Percentiles rank a stretch among this genome's conserved stretches.
Conservation (phyloP, 495 filamentous ascomycete genomes). For the Trichoderma orchidacearum region DNA sequence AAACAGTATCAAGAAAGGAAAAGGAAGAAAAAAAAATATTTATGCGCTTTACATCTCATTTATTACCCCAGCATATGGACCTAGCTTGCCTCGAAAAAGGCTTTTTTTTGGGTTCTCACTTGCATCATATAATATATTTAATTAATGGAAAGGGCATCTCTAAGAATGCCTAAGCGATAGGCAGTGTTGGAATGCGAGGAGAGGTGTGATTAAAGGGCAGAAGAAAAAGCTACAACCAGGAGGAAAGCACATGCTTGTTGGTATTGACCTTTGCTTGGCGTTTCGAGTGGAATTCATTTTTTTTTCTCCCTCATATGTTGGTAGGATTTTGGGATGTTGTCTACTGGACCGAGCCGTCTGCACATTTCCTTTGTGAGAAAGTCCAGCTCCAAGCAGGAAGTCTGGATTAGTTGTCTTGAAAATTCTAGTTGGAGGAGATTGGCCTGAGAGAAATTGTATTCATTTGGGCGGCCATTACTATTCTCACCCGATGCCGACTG, state of each 20-base stretch:
- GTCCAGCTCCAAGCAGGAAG: neutral
- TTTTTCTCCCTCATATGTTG: neutral
- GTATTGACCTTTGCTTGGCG: neutral
- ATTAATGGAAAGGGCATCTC: neutral
- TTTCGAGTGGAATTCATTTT: neutral
- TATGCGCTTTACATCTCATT: neutral
- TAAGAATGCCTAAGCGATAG: neutral
- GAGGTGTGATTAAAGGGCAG: too few species aligned
- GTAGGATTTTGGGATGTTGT: neutral
- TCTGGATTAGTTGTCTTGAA: too few species aligned
- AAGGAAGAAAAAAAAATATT: neutral
- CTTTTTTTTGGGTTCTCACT: neutral
- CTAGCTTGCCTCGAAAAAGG: neutral
- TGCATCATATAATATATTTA: neutral
- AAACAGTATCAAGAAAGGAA: neutral
- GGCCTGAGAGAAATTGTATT: too few species aligned
- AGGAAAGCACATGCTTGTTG: neutral
- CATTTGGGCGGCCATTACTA: too few species aligned
- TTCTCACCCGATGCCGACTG: too few species aligned
- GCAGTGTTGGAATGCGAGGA: neutral
- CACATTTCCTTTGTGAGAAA: neutral
- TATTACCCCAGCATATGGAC: neutral
- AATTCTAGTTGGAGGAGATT: too few species aligned
- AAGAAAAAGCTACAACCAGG: neutral
- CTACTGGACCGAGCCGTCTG: neutral